Evolutionary conservation across 805 yeast genomes (phyloP), one percentile per base, ranked within the genome.

Genomic region (Cyberlindnera mycetangii): DNA sequence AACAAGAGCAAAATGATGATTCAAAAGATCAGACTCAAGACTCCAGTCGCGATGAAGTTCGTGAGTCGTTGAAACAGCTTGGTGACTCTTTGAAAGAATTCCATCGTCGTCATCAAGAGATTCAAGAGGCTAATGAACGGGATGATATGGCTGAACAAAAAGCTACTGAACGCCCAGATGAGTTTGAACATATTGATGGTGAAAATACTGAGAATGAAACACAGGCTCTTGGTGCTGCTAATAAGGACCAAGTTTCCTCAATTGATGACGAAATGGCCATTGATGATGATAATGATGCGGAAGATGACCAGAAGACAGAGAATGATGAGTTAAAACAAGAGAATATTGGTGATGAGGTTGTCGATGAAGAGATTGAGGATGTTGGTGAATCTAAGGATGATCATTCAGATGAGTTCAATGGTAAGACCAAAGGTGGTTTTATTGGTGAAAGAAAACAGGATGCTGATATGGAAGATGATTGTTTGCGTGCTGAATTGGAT

Each of bases 81-180:
- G 98, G 99, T 41, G 97, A 90, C 64, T 79, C 96, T 1, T 62
- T 90, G 67, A 87, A 92, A 55, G 96, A 90, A 59, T 92, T 85
- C 67, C 95, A 92, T 61, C 85, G 88, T 60, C 84, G 96, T 55
- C 81, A 85, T 51, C 89, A 87, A 62, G 97, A 89, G 55, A 92
- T 93, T 49, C 73, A 82, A 52, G 90, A 87, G 51, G 79, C 86
- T 9, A 66, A 75, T 3, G 66, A 69, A 27, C 67, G 66, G 20
- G 78, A 76, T 41, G 79, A 79, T 32, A 63, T 59, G 5, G 48
- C 61, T 20, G 81, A 81, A 11, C 74, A 77, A 42, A 67, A 70
- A 19, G 80, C 82, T 11, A 81, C 77, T 47, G 83, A 80, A 49
- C 75, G 81, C 40, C 90, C 95, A 0, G 96, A 89, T 58, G 95